Conservation (phyloP, 257 asterid species). For the Gardenia jasminoides region DNA sequence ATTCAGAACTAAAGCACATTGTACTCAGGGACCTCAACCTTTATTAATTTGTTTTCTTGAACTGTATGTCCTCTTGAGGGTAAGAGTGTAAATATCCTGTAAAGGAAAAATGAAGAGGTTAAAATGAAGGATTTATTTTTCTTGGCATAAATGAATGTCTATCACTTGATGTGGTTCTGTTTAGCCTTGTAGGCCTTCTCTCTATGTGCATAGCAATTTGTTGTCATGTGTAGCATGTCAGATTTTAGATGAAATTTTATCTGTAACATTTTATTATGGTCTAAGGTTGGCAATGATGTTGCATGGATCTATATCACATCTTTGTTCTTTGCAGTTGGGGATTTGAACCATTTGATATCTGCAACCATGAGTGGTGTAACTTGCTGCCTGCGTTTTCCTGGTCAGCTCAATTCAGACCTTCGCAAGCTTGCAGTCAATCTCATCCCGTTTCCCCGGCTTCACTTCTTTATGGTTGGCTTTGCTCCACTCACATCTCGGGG, state of each 20-base stretch:
- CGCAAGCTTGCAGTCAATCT: slow-evolving; percentile 29
- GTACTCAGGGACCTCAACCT: too few relatives aligned
- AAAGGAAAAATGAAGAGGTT: background rate
- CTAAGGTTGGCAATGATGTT: background rate
- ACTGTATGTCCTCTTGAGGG: background rate
- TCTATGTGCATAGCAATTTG: background rate
- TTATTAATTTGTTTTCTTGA: background rate
- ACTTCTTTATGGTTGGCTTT: slow-evolving; percentile 31
- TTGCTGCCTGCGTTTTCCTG: slow-evolving; percentile 35
- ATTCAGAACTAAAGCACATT: too few relatives aligned
- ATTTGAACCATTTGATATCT: slow-evolving; percentile 26
- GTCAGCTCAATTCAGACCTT: slow-evolving; percentile 29
- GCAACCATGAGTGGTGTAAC: slow-evolving; percentile 35
- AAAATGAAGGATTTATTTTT: background rate
- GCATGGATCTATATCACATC: background rate
- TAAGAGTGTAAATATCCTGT: background rate
- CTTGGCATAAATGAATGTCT: too few relatives aligned
- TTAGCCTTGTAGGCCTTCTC: background rate
- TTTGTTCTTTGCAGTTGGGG: slow-evolving; percentile 20
- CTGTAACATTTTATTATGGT: too few relatives aligned
- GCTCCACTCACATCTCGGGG: slow-evolving; percentile 32
- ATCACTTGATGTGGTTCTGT: background rate
- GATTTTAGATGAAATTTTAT: background rate
- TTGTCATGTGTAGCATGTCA: background rate
- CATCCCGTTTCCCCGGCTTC: slow-evolving; percentile 28